phyloP scores from a whole-genome alignment of 2,329 filamentous ascomycete genomes.

The Scytalidium sp. region DNA sequence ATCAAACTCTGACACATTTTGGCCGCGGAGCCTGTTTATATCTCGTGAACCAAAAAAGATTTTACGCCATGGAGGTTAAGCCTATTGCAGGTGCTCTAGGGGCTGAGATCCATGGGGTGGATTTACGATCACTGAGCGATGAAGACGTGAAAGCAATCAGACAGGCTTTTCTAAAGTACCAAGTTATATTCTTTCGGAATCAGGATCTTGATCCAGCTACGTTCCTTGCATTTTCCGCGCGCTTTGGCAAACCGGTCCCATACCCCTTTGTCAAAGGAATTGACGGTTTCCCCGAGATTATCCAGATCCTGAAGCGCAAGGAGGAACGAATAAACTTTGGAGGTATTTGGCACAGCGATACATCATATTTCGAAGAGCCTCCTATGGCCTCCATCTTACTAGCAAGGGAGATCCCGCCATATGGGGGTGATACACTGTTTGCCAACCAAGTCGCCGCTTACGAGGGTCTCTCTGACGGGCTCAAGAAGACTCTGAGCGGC shows the following conservation, averaged over 20 bases:
- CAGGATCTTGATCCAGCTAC: slow-evolving; percentile 51
- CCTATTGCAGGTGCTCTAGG: slow-evolving; percentile 19
- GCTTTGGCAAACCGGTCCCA: slow-evolving; percentile 43
- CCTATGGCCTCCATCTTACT: slow-evolving; percentile 56
- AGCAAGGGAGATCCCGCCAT: slow-evolving; percentile 48
- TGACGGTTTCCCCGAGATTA: background rate
- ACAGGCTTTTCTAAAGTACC: slow-evolving; percentile 45
- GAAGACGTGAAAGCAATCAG: slow-evolving; percentile 43
- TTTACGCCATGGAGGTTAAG: background rate
- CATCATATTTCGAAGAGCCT: slow-evolving; percentile 56
- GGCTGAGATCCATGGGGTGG: slow-evolving; percentile 33
- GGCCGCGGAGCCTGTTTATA: background rate
- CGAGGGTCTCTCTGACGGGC: slow-evolving; percentile 49
- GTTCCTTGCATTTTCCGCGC: slow-evolving; percentile 46
- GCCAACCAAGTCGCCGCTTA: slow-evolving; percentile 57
- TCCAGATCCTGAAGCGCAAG: background rate
- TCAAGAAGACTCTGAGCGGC: slow-evolving; percentile 56
- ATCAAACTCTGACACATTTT: background rate
- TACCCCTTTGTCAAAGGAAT: background rate
- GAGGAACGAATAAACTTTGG: slow-evolving; percentile 48
- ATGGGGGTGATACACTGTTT: slow-evolving; percentile 52
- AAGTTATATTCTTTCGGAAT: slow-evolving; percentile 55
- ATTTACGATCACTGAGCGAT: slow-evolving; percentile 40
- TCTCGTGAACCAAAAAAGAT: background rate
- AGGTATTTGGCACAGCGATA: slow-evolving; percentile 35